A percentile compares a stretch with the other conserved stretches of the same genome.
phyloP scores from a whole-genome alignment of 1,284 basidiomycete genomes.

The Irpex sp. region DNA sequence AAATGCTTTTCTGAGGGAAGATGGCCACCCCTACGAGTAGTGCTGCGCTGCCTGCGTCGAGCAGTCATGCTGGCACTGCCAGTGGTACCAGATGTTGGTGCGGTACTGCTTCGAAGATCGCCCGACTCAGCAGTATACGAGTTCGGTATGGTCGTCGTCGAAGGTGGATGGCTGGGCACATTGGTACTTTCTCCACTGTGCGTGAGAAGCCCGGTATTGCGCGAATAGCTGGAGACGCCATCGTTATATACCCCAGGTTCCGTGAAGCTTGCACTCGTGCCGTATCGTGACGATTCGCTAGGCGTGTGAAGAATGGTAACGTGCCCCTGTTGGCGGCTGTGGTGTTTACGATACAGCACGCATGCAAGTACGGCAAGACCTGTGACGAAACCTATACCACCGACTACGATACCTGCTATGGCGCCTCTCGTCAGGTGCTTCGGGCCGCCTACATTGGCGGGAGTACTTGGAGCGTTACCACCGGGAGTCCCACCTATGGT shows the following conservation, averaged over 20 bases:
- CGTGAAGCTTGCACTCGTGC: background rate
- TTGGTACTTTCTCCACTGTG: background rate
- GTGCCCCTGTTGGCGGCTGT: background rate
- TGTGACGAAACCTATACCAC: background rate
- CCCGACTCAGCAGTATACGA: background rate
- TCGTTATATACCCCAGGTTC: background rate
- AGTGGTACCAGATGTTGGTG: background rate
- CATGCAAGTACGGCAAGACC: background rate
- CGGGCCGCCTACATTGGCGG: background rate
- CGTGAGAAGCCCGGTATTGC: background rate
- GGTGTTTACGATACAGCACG: too few species aligned
- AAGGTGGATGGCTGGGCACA: background rate
- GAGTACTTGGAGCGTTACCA: background rate
- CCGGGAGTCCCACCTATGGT: background rate
- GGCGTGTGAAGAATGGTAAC: background rate
- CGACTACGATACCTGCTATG: background rate
- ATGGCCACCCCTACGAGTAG: background rate
- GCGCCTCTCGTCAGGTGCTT: background rate
- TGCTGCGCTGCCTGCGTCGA: background rate
- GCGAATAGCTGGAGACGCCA: background rate
- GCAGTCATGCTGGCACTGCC: background rate
- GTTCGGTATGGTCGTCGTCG: background rate
- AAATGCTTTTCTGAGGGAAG: background rate
- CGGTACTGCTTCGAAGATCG: background rate
- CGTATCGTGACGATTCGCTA: background rate